phyloP scores from a whole-genome alignment of 805 yeast genomes.

The Sungouiella blattae region DNA sequence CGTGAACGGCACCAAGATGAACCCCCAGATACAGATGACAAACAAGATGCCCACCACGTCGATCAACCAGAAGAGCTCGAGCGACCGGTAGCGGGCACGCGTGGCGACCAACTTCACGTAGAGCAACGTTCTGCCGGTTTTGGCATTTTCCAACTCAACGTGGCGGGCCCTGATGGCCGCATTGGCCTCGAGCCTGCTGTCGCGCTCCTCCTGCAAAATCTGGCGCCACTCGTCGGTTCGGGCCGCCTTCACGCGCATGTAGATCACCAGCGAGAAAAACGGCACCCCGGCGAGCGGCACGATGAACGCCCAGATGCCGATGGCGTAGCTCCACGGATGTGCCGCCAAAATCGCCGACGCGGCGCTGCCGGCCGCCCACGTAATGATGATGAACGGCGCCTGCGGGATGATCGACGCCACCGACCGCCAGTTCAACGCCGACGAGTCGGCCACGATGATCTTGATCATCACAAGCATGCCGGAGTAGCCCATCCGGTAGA shows the following conservation, averaged over 20 bases:
- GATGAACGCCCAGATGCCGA: conserved; percentile 78
- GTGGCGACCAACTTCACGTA: conserved; percentile 11
- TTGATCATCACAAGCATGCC: conserved; percentile 58
- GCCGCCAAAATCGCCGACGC: conserved; percentile 34
- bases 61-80: conserved; percentile 53
- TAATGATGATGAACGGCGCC: conserved; percentile 68
- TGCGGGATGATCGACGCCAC: conserved; percentile 63
- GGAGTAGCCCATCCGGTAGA: conserved; percentile 49
- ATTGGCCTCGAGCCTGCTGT: neutral
- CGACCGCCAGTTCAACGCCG: conserved; percentile 69
- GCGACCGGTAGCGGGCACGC: neutral
- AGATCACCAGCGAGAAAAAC: conserved; percentile 46
- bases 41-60: conserved; percentile 63
- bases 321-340: conserved; percentile 64
- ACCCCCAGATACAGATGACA: conserved; percentile 54
- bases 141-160: neutral
- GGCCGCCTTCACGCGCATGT: conserved; percentile 56
- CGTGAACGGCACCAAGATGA: conserved; percentile 69
- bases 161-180: neutral
- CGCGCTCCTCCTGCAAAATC: conserved; percentile 37
- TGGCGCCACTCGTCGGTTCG: conserved; percentile 48
- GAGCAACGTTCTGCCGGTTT: neutral
- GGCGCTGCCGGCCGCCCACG: conserved; percentile 72
- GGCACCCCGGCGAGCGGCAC: conserved; percentile 68
- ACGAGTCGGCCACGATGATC: conserved; percentile 61